A percentile compares a stretch with the other conserved stretches of the same genome.
Conservation (phyloP, 257 asterid species). For the Ballota nigra region DNA sequence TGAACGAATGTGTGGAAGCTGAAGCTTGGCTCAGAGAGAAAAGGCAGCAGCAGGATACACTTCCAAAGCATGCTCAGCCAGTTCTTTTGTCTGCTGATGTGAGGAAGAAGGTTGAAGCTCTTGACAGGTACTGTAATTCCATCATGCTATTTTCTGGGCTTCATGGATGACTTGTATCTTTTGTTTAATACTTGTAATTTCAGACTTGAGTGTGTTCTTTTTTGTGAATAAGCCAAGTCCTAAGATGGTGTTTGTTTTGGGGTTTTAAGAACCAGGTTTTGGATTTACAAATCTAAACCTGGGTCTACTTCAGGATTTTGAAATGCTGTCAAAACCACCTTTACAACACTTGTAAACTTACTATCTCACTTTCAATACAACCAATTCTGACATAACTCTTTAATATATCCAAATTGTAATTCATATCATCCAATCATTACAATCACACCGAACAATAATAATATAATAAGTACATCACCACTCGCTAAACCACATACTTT, state of each 20-base stretch:
- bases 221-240: neutral
- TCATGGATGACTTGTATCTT: neutral
- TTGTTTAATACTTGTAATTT: neutral
- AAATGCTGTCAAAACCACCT: too few species aligned
- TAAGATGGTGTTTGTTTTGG: neutral
- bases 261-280: too few species aligned
- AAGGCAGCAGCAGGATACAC: conserved; percentile 71
- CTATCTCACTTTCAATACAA: too few species aligned
- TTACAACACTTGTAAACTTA: too few species aligned
- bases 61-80: conserved; percentile 67
- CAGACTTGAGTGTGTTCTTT: neutral
- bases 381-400: too few species aligned
- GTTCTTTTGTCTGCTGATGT: conserved; percentile 68
- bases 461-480: too few species aligned
- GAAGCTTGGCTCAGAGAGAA: conserved; percentile 87
- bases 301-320: too few species aligned
- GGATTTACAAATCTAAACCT: too few species aligned
- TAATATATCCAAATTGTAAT: too few species aligned
- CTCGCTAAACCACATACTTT: too few species aligned
- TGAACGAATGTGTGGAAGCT: conserved; percentile 70
- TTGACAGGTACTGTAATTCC: conserved; percentile 55
- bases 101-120: conserved; percentile 71
- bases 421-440: too few species aligned
- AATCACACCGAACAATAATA: too few species aligned
- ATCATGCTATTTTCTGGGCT: neutral